Evolutionary conservation across 2,329 filamentous ascomycete species (phyloP).

Genomic region (Aspergillus udagawae): DNA sequence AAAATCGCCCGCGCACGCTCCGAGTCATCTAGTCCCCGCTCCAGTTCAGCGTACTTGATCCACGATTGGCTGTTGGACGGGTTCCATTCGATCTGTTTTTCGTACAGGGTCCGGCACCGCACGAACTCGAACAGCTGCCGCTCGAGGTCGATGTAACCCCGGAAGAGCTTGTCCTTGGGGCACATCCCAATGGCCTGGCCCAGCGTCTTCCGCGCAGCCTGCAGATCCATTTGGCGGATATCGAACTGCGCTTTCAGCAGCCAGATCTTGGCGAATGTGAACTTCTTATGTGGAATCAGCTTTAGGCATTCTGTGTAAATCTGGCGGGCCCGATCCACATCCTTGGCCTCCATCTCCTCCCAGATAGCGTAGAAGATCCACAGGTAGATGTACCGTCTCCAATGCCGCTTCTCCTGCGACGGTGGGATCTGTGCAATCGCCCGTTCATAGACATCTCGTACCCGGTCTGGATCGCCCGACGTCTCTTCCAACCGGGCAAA

Average conservation of each 20-base stretch:
- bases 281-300: constrained; percentile 89
- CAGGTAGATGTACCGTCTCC: constrained; percentile 94
- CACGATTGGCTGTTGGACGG: constrained; percentile 85
- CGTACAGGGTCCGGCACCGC: constrained; percentile 83
- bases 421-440: constrained; percentile 94
- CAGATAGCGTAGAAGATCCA: constrained; percentile 97
- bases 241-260: constrained; percentile 91
- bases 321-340: constrained; percentile 73
- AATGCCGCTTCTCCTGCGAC: constrained; percentile 93
- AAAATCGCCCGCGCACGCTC: constrained; percentile 87
- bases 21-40: constrained; percentile 83
- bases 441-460: constrained; percentile 90
- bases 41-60: constrained; percentile 94
- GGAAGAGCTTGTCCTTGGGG: constrained; percentile 93
- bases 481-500: constrained; percentile 87
- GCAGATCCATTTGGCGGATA: constrained; percentile 77
- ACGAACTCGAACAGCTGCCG: constrained; percentile 91
- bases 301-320: constrained; percentile 87
- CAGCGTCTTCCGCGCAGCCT: constrained; percentile 78
- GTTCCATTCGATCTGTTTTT: constrained; percentile 93
- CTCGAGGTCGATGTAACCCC: constrained; percentile 89
- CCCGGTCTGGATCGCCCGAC: constrained; percentile 73
- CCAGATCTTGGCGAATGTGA: constrained; percentile 97
- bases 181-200: constrained; percentile 90
- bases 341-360: constrained; percentile 83